These are phyloP conservation scores for Phanerochaete sordida DNA, from an alignment of 768 basidiomycete genomes.

Conservation along the genomic window DNA sequence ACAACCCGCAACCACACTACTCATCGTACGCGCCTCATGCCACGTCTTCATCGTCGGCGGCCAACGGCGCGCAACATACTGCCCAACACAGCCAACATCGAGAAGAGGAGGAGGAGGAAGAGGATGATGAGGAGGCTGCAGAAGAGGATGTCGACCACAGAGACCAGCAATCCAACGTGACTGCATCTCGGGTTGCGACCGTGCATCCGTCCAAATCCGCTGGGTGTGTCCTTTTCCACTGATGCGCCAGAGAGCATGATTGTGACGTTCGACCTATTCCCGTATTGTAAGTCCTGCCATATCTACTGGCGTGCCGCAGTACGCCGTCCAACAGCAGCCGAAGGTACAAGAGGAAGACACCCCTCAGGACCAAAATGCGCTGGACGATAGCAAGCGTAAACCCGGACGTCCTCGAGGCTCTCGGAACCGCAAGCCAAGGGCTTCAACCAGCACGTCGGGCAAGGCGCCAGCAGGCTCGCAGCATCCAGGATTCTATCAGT, in stretches of 20 bases:
- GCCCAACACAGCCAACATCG: constrained; percentile 15
- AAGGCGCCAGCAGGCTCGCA: constrained; percentile 28
- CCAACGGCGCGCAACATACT: constrained; percentile 9
- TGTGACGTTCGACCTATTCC: constrained; percentile 10
- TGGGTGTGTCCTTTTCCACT: constrained; percentile 24
- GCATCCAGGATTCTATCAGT: constrained; percentile 40
- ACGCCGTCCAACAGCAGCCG: constrained; percentile 24
- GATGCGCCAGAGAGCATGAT: constrained; percentile 12
- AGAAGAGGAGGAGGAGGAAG: constrained; percentile 67
- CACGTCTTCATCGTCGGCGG: constrained; percentile 13
- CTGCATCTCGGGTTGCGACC: constrained; percentile 21
- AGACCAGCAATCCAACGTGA: constrained; percentile 24
- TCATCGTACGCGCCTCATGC: constrained; percentile 26
- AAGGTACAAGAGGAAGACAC: constrained; percentile 24
- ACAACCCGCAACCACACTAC: constrained; percentile 23
- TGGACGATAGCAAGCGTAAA: constrained; percentile 47
- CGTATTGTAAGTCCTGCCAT: constrained; percentile 22
- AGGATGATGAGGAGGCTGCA: constrained; percentile 71
- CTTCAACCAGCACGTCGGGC: constrained; percentile 23
- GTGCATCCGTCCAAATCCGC: constrained; percentile 22
- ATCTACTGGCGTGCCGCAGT: constrained; percentile 19
- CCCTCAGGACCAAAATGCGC: constrained; percentile 19
- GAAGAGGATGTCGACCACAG: constrained; percentile 58
- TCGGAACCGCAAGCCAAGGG: constrained; percentile 60
- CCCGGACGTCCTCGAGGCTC: constrained; percentile 80